Evolutionary conservation across 106 monocot species (phyloP), one percentile per base, ranked within the genome.

Genomic region (Apostasia ramifera): DNA sequence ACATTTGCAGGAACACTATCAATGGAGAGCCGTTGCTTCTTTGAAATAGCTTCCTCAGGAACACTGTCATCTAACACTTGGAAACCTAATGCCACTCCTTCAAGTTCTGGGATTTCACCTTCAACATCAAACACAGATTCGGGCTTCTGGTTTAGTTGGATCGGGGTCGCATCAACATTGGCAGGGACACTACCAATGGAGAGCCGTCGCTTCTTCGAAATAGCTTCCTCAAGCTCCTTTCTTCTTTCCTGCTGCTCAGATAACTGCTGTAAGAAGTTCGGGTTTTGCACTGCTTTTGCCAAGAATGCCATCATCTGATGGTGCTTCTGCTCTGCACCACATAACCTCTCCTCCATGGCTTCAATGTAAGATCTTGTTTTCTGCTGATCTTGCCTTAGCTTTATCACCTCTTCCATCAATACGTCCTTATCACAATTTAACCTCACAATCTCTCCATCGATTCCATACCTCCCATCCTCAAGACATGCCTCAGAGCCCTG

Each of bases 341-440:
- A 80, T 1, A 92, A 69, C 72, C 79, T 66, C n/a, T 74, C 79
- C 53, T 84, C 85, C 80, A 97, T 80, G 2, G 82, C 81, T 54
- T 80, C 67, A 43, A 84, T 59, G 52, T 82, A 80, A 11, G 68
- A 70, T 38, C 73, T 61, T 5, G 83, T 87, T 13, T 69, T 83
- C 69, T 95, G 95, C 59, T 95, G 91, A 71, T 91, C 85, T 65
- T 86, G 91, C 77, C 86, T 79, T 9, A 95, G 81, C 72, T 88
- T 88, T 42, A 91, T 82, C 3, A 95, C 47, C 58, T 95, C 95
- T 4, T 80, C 60, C 85, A 95, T 84, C 13, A 95, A 57, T 1
- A 88, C 44, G 49, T 79, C 86, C 46, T 91, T 91, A 73, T 95
- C 91, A 1, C 91, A 57, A 69, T 76, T 83, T 42, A 95, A 43